These are phyloP conservation scores for Ophiocytium majus DNA, from an alignment of 352 stramenopile genomes.

Conservation along the genomic window DNA sequence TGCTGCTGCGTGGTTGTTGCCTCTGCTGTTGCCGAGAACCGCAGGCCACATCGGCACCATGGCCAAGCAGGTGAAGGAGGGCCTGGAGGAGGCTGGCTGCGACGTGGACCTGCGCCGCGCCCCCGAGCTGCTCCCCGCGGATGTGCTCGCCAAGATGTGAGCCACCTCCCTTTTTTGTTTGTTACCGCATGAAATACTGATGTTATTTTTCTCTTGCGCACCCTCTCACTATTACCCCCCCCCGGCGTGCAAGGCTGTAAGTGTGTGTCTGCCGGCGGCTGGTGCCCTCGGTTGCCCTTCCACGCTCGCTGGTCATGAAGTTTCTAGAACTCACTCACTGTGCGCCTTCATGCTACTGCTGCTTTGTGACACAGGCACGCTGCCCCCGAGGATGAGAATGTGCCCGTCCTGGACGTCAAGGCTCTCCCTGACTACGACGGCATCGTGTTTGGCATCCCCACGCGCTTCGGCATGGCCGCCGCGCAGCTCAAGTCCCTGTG, in stretches of 20 bases:
- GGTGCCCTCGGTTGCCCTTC: too few species aligned
- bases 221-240: not conserved
- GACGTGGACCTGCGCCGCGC: slow-evolving; percentile 68
- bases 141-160: slow-evolving; percentile 72
- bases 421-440: slow-evolving; percentile 72
- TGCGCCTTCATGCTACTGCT: not conserved
- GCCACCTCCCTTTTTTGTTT: not conserved
- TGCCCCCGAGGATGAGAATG: slow-evolving; percentile 64
- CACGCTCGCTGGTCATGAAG: too few species aligned
- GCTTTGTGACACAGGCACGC: slow-evolving; percentile 50
- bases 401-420: slow-evolving; percentile 64
- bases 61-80: slow-evolving; percentile 70
- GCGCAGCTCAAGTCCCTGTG: slow-evolving; percentile 84
- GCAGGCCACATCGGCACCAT: slow-evolving; percentile 71
- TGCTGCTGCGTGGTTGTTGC: not conserved
- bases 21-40: not conserved
- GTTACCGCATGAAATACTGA: too few species aligned
- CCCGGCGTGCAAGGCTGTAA: not conserved
- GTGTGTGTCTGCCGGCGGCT: not conserved
- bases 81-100: slow-evolving; percentile 67
- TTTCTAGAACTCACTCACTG: too few species aligned
- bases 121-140: slow-evolving; percentile 71
- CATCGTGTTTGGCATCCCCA: slow-evolving; percentile 75
- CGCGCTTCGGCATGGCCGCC: slow-evolving; percentile 71
- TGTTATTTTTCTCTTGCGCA: too few species aligned